Evolutionary conservation across 805 yeast species (phyloP).

Genomic region (Wickerhamomyces tratensis): DNA sequence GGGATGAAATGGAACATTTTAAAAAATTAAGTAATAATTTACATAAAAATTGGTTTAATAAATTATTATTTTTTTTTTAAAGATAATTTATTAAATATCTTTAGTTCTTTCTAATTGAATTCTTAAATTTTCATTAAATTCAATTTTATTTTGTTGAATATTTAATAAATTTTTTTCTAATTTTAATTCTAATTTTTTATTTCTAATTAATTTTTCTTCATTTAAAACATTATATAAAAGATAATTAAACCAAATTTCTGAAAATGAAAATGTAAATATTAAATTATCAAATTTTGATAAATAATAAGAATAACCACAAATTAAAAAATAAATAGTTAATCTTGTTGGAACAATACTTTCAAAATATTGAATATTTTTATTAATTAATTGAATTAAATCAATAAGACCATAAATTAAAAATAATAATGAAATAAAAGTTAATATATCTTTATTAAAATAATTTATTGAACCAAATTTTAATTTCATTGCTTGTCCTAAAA

Average conservation of each 20-base stretch:
- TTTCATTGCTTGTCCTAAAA: slow-evolving; percentile 52
- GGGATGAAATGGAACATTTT: slow-evolving; percentile 30
- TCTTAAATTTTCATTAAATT: slow-evolving; percentile 7
- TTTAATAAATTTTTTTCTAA: slow-evolving; percentile 10
- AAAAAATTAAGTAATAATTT: slow-evolving; percentile 20
- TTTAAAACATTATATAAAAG: slow-evolving; percentile 50
- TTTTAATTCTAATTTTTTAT: slow-evolving; percentile 32
- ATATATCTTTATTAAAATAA: slow-evolving; percentile 2
- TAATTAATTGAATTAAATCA: slow-evolving; percentile 53
- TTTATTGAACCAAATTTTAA: slow-evolving; percentile 32
- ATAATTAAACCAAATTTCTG: slow-evolving; percentile 65
- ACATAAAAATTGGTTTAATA: slow-evolving; percentile 23
- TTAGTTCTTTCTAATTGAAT: slow-evolving; percentile 7
- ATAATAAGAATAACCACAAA: slow-evolving; percentile 44
- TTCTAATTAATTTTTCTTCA: slow-evolving; percentile 41
- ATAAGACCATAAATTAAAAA: slow-evolving; percentile 33
- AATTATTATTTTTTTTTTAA: background rate
- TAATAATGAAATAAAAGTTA: slow-evolving; percentile 40
- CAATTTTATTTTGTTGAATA: slow-evolving; percentile 7
- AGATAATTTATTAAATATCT: too few relatives aligned
- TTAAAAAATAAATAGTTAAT: slow-evolving; percentile 35
- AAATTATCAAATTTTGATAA: background rate
- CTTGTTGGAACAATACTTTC: slow-evolving; percentile 54
- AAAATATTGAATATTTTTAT: slow-evolving; percentile 35
- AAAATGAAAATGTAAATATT: slow-evolving; percentile 24